A percentile compares a stretch with the other conserved stretches of the same genome.
Conservation (phyloP, 176 grass and related monocot species). For the Triticum urartu region DNA sequence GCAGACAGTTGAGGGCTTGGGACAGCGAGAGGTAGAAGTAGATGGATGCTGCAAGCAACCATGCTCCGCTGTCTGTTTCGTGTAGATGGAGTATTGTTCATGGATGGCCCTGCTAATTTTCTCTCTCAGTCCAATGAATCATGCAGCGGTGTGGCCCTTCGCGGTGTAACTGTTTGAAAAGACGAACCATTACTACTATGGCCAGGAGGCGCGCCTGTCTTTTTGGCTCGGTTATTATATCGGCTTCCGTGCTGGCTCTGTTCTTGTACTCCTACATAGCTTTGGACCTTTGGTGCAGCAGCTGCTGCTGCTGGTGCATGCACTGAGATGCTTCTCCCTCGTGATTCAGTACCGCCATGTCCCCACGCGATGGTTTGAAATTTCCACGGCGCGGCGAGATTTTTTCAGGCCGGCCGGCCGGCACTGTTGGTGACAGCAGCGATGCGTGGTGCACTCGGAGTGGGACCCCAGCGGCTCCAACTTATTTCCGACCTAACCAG, state of each 20-base stretch:
- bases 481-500: slow-evolving; percentile 24
- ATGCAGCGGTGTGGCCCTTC: background rate
- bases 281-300: background rate
- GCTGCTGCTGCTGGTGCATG: background rate
- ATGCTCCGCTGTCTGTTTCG: too few species aligned
- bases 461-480: slow-evolving; percentile 9
- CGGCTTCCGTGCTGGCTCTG: background rate
- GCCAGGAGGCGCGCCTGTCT: background rate
- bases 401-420: background rate
- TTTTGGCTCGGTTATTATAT: background rate
- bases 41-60: background rate
- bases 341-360: background rate
- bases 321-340: slow-evolving; percentile 4
- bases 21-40: slow-evolving; percentile 29
- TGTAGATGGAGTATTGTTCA: too few species aligned
- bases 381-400: background rate
- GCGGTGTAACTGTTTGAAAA: slow-evolving; percentile 1
- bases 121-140: background rate
- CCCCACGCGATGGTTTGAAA: background rate
- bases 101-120: background rate
- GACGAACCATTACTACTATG: background rate
- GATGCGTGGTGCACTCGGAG: background rate
- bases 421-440: too few species aligned
- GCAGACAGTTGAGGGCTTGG: background rate
- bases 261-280: slow-evolving; percentile 3